Base-by-base conservation (phyloP, 305 asterid species). In the Solanum chacoense region DNA sequence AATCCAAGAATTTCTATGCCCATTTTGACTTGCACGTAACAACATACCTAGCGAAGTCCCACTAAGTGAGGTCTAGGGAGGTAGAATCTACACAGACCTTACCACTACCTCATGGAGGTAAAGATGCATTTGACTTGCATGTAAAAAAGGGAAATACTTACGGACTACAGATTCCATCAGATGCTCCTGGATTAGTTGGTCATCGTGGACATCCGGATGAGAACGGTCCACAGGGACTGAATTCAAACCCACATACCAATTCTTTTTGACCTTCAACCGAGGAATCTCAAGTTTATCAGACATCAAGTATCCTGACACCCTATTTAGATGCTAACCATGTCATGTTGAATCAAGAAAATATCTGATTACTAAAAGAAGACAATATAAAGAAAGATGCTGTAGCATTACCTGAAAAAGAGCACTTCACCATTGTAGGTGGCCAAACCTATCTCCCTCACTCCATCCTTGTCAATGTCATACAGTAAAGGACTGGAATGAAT, bases 371-470 rank as follows among this genome's bases (percentile, higher is more conserved):
- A 80, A 84, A 83, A 31, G 31, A 20, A 35, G 87, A 55, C 18
- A 55, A 6, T 83, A 45, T 55, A 31, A 50, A 32, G 42, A 55
- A 84, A 84, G 45, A 55, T 55, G 31, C 4, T 3, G 11, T 20
- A 55, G 87, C 45, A 55, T 31, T 91, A 97, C 99, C 99, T 97
- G 96, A 97, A 97, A 94, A 97, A 97, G 86, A 94, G 98, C 87
- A 97, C 98, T 93, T 96, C 98, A 24, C 99, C 99, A 55, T 96
- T 97, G 92, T 97, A 97, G 90, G 99, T 96, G 91, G 99, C 98
- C 91, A 97, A 93, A 87, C 93, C 98, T 90, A 97, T 95, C 94
- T 97, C 99, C 93, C 98, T 93, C 85, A 95, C 97, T 28, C 99
- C 99, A 89, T 97, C 99, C 93, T 95, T 96, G 93, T 97, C 99